phyloP scores from a whole-genome alignment of 2,329 filamentous ascomycete species.

The Cadophora malorum region DNA sequence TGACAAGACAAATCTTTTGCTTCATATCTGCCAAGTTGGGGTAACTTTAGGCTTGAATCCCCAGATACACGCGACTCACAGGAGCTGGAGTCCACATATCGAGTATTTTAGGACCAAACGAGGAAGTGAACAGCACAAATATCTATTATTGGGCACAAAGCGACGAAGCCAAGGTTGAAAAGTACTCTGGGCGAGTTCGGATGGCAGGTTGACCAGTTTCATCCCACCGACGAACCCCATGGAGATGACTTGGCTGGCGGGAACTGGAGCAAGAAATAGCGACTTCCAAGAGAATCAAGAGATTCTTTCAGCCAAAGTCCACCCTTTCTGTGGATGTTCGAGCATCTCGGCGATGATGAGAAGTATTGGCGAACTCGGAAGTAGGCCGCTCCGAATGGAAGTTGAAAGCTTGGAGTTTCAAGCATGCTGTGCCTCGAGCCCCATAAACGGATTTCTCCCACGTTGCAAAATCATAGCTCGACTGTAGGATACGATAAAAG shows the following conservation, averaged over 20 bases:
- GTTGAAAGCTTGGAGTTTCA: constrained; percentile 5
- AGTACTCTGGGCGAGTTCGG: not conserved
- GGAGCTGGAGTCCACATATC: not conserved
- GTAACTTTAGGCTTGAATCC: constrained; percentile 7
- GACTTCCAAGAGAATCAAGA: constrained; percentile 12
- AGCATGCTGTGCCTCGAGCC: constrained; percentile 1
- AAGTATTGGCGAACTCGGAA: constrained; percentile 12
- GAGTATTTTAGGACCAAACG: not conserved
- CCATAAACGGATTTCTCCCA: not conserved
- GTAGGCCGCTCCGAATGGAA: not conserved
- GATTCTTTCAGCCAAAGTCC: not conserved
- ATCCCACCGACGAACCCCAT: constrained; percentile 1
- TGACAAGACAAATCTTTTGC: constrained; percentile 9
- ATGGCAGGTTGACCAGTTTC: constrained; percentile 15
- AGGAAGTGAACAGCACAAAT: not conserved
- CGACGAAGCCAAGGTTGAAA: not conserved
- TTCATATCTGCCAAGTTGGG: constrained; percentile 7
- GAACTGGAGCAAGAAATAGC: constrained; percentile 9
- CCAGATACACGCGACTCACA: not conserved
- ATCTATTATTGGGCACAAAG: constrained; percentile 10
- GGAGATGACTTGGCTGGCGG: constrained; percentile 16
- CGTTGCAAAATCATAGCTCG: not conserved
- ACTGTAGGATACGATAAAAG: not conserved
- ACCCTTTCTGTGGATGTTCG: not conserved
- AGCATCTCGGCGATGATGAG: constrained; percentile 11